A percentile compares a stretch with the other conserved stretches of the same genome.
Conservation (phyloP, 495 filamentous ascomycete genomes). For the Sordaria brevicollis region DNA sequence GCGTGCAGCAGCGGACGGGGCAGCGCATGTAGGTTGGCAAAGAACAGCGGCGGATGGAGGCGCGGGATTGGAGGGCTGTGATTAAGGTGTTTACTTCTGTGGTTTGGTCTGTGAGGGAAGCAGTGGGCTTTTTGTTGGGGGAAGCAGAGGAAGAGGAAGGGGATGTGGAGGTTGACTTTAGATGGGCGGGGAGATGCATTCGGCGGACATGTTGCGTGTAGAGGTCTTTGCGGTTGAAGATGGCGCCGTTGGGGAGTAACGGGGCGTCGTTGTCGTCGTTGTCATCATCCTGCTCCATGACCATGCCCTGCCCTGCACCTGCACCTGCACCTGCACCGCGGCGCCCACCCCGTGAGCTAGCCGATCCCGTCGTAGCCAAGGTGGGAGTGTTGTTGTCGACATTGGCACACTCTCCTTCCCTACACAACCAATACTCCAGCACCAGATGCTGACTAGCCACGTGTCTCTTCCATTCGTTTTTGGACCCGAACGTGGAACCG, state of each 20-base stretch:
- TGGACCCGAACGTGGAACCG: constrained; percentile 61
- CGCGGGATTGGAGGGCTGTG: constrained; percentile 41
- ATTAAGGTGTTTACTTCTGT: neutral
- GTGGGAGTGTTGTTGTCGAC: constrained; percentile 5
- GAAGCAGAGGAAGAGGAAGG: neutral
- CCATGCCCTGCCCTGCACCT: constrained; percentile 38
- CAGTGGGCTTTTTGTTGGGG: neutral
- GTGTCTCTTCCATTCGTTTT: constrained; percentile 95
- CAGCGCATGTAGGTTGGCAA: constrained; percentile 56
- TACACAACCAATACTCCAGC: constrained; percentile 71
- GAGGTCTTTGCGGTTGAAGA: constrained; percentile 89
- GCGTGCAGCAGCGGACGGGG: constrained; percentile 47
- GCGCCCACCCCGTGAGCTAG: constrained; percentile 1
- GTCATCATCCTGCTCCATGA: constrained; percentile 43
- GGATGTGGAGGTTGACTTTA: constrained; percentile 8
- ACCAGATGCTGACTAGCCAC: constrained; percentile 72
- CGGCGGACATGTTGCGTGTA: constrained; percentile 82
- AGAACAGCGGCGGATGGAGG: constrained; percentile 47
- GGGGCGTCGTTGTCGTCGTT: neutral
- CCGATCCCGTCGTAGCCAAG: no score
- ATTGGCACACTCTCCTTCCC: constrained; percentile 50
- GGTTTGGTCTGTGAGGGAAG: neutral
- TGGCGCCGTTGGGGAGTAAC: constrained; percentile 36
- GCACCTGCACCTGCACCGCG: constrained; percentile 1
- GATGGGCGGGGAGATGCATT: constrained; percentile 55